phyloP scores from a whole-genome alignment of 371 early-diverging fungal genomes.

The Apophysomyces elegans region DNA sequence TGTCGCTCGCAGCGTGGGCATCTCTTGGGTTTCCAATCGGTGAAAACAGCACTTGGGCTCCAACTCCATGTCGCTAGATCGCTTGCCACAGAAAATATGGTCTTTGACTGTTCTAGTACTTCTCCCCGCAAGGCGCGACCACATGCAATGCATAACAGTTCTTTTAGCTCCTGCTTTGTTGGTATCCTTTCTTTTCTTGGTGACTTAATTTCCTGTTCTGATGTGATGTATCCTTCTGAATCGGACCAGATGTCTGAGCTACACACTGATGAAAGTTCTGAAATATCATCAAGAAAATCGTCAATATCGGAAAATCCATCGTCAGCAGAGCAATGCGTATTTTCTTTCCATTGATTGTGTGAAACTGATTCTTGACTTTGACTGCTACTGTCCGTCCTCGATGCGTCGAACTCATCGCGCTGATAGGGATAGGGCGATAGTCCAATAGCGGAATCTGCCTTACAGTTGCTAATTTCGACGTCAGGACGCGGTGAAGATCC shows the following conservation, averaged over 20 bases:
- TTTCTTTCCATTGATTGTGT: conserved; percentile 13
- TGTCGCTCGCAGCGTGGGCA: conserved; percentile 56
- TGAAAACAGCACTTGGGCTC: conserved; percentile 52
- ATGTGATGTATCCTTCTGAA: conserved; percentile 5
- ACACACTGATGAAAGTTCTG: conserved; percentile 48
- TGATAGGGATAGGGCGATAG: conserved; percentile 29
- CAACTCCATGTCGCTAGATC: conserved; percentile 57
- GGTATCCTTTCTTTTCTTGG: conserved; percentile 58
- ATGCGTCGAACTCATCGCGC: conserved; percentile 2
- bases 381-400: neutral
- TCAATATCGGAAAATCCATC: conserved; percentile 25
- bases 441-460: conserved; percentile 50
- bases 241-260: conserved; percentile 26
- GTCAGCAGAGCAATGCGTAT: conserved; percentile 15
- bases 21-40: conserved; percentile 46
- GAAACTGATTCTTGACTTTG: conserved; percentile 4
- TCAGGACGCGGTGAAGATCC: neutral
- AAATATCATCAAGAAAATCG: conserved; percentile 44
- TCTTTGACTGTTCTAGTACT: conserved; percentile 34
- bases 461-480: conserved; percentile 14
- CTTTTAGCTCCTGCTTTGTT: conserved; percentile 60
- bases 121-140: conserved; percentile 33
- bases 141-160: conserved; percentile 45
- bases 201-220: conserved; percentile 1
- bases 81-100: conserved; percentile 31